Evolutionary conservation across 1,139 yeast species (phyloP).

Genomic region (Citeromyces siamensis): DNA sequence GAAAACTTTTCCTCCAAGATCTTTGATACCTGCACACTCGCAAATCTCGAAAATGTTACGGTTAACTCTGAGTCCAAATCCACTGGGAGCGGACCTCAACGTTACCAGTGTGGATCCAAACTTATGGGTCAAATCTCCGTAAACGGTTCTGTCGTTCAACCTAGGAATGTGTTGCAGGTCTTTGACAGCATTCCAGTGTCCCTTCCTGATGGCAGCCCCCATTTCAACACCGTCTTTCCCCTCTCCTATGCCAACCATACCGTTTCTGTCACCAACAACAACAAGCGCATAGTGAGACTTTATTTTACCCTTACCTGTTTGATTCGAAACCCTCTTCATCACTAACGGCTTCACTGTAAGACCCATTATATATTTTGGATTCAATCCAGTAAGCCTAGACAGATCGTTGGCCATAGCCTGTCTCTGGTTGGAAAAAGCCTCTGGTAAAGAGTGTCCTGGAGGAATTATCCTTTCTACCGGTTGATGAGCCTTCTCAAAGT

Average conservation of each 20-base stretch:
- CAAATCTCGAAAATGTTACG: slow-evolving; percentile 87
- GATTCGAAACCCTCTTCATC: slow-evolving; percentile 78
- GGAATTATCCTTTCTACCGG: slow-evolving; percentile 20
- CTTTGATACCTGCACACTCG: slow-evolving; percentile 91
- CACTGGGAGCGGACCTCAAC: slow-evolving; percentile 83
- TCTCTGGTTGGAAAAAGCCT: slow-evolving; percentile 4
- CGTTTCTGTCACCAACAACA: slow-evolving; percentile 87
- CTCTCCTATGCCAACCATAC: slow-evolving; percentile 92
- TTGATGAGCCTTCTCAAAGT: slow-evolving; percentile 28
- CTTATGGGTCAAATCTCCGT: slow-evolving; percentile 74
- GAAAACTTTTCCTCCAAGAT: slow-evolving; percentile 82
- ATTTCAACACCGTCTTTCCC: slow-evolving; percentile 82
- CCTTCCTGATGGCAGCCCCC: slow-evolving; percentile 68
- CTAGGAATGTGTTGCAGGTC: slow-evolving; percentile 75
- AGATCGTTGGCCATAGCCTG: slow-evolving; percentile 41
- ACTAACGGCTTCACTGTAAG: slow-evolving; percentile 58
- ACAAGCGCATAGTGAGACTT: slow-evolving; percentile 76
- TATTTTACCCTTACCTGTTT: slow-evolving; percentile 90
- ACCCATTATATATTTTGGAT: slow-evolving; percentile 48
- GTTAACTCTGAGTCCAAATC: slow-evolving; percentile 89
- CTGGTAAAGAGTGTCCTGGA: slow-evolving; percentile 6
- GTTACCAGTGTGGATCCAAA: slow-evolving; percentile 80
- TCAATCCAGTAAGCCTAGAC: slow-evolving; percentile 63
- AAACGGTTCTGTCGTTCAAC: slow-evolving; percentile 83
- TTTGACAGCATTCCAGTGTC: slow-evolving; percentile 91